Percentiles rank a stretch among this genome's conserved stretches.
Conservation (phyloP, 2,329 filamentous ascomycete species). For the Colletotrichum tropicale region DNA sequence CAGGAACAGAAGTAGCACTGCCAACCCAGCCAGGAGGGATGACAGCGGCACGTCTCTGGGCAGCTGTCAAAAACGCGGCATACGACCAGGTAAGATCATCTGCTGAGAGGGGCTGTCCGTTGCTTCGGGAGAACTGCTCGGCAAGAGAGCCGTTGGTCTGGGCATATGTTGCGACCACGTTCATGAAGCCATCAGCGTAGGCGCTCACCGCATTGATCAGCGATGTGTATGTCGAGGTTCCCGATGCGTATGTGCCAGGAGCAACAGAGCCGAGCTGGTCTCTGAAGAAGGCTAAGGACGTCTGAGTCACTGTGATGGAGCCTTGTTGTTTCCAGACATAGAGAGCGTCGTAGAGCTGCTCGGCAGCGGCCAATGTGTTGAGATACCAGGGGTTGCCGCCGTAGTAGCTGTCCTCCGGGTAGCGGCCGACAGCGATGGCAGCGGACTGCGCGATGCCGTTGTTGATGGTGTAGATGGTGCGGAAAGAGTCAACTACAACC, state of each 20-base stretch:
- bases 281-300: conserved; percentile 74
- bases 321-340: conserved; percentile 71
- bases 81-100: conserved; percentile 77
- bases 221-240: conserved; percentile 51
- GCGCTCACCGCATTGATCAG: conserved; percentile 62
- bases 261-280: conserved; percentile 64
- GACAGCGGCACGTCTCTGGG: conserved; percentile 57
- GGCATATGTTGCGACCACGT: conserved; percentile 67
- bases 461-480: conserved; percentile 73
- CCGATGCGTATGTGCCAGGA: conserved; percentile 64
- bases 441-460: conserved; percentile 61
- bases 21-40: conserved; percentile 63
- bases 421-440: conserved; percentile 69
- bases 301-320: conserved; percentile 66
- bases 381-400: conserved; percentile 85
- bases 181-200: conserved; percentile 67
- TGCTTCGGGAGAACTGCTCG: conserved; percentile 67
- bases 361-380: conserved; percentile 76
- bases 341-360: conserved; percentile 79
- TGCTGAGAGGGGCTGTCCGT: conserved; percentile 63
- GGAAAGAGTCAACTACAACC: conserved; percentile 76
- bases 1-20: conserved; percentile 51
- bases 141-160: conserved; percentile 65
- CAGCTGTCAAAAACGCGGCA: conserved; percentile 70
- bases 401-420: conserved; percentile 76